phyloP scores from a whole-genome alignment of 768 basidiomycete genomes.

The Lactifluus rugatus region DNA sequence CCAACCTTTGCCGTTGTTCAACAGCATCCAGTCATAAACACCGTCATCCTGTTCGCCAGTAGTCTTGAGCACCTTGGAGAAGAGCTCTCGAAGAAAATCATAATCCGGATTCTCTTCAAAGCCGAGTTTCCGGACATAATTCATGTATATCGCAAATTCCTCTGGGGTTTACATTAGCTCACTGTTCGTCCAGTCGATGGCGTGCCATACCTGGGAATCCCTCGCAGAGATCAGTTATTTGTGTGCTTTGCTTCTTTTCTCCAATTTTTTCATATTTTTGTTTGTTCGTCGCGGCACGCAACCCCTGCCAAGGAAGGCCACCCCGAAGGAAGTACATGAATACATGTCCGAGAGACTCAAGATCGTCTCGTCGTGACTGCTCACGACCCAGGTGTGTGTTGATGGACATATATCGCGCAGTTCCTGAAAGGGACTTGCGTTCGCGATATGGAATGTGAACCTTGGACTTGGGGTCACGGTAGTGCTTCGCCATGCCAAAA shows the following conservation, averaged over 20 bases:
- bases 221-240: conserved; percentile 88
- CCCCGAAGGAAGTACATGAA: conserved; percentile 99
- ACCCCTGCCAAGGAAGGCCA: conserved; percentile 95
- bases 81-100: conserved; percentile 92
- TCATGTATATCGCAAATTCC: conserved; percentile 98
- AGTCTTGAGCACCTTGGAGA: conserved; percentile 84
- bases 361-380: conserved; percentile 88
- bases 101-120: conserved; percentile 98
- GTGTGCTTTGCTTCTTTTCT: conserved; percentile 94
- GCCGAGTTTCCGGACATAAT: conserved; percentile 96
- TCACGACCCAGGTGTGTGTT: conserved; percentile 97
- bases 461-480: conserved; percentile 95
- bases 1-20: conserved; percentile 94
- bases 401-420: conserved; percentile 98
- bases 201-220: conserved; percentile 78
- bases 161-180: conserved; percentile 38
- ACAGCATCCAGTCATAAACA: conserved; percentile 92
- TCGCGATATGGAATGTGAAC: conserved; percentile 99
- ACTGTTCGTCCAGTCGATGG: neutral
- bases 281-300: conserved; percentile 97
- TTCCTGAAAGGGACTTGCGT: conserved; percentile 91
- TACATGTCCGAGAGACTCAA: conserved; percentile 95
- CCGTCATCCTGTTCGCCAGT: conserved; percentile 84
- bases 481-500: conserved; percentile 99
- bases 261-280: conserved; percentile 99